Evolutionary conservation across 2,329 filamentous ascomycete genomes (phyloP).

Genomic region (Chaetomiaceae sp.): DNA sequence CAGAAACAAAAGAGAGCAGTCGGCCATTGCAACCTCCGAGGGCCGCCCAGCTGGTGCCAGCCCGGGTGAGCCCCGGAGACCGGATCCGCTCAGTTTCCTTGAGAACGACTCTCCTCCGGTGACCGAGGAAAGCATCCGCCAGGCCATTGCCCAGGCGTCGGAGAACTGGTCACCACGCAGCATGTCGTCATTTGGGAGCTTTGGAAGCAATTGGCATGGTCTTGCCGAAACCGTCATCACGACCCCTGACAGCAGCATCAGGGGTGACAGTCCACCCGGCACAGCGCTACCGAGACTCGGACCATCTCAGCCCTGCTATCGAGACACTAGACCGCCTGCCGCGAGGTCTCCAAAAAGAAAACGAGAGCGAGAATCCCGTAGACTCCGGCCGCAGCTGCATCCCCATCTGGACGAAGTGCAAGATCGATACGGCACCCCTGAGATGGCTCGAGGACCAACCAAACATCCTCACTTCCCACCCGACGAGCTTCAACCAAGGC

Average conservation of each 20-base stretch:
- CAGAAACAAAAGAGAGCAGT: too few species aligned
- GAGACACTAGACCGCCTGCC: too few species aligned
- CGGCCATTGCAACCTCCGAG: too few species aligned
- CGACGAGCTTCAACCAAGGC: conserved; percentile 31
- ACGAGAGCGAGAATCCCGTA: background rate
- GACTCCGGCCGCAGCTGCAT: background rate
- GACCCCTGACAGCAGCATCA: conserved; percentile 39
- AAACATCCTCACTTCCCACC: conserved; percentile 36
- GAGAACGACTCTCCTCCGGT: conserved; percentile 53
- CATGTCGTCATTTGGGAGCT: conserved; percentile 41
- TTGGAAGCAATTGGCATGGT: conserved; percentile 33
- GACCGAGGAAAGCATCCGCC: conserved; percentile 32
- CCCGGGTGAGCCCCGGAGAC: background rate
- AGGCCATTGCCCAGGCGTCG: conserved; percentile 30
- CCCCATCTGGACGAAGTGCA: conserved; percentile 4
- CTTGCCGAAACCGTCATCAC: conserved; percentile 41
- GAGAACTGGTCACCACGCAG: conserved; percentile 31
- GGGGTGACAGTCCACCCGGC: conserved; percentile 26
- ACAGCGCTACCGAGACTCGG: background rate
- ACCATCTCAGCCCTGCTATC: background rate
- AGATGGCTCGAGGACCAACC: conserved; percentile 38
- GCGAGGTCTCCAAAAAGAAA: too few species aligned
- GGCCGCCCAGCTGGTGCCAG: too few species aligned
- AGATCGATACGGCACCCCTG: conserved; percentile 37
- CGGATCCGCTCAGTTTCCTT: conserved; percentile 28